Evolutionary conservation across 345 rosid genomes (phyloP), one percentile per base, ranked within the genome.

Genomic region (Schrenkiella parvula): DNA sequence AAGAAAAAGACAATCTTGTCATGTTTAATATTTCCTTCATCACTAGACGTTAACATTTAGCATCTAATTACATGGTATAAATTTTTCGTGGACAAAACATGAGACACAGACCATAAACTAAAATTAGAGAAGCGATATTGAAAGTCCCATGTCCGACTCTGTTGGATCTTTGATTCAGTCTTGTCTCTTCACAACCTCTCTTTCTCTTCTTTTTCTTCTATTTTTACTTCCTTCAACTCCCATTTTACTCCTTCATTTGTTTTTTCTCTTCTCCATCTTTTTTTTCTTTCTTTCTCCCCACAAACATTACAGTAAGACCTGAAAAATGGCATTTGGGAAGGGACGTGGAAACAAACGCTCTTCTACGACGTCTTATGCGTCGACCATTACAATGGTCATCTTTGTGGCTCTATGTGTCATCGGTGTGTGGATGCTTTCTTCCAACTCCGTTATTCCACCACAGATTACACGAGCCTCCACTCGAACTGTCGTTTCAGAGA

Each of bases 391-490:
- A 22, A 89, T 91, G 8, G 52, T 95, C 4, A 67, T 85, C 12
- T 88, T 95, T 69, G 79, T 89, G 4, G 81, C 84, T 48, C 48
- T 95, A 8, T 89, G 95, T 46, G 85, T 87, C 18, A 13, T 95
- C 0, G 99, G 92, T 26, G 89, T 88, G 0, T 95, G 96, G 97
- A 84, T 89, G 93, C 84, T 91, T 11, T 78, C 84, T 38, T 81
- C 87, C 3, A 84, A 82, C 79, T 77, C 91, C 25, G 22, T 83
- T 44, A 59, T 67, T 7, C 80, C 95, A 12, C 84, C 87, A 0
- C 77, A 64, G 64, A 64, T 71, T 56, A 32, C 56, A 56, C 67
- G 71, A 62, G 62, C 82, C 54, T 78, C 85, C 79, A 60, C 71
- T 57, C 81, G 61, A 46, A 19, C 79, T 8, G 66, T 8, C n/a